Base-by-base conservation (phyloP, 2,329 filamentous ascomycete species). In the Zalaria obscura region DNA sequence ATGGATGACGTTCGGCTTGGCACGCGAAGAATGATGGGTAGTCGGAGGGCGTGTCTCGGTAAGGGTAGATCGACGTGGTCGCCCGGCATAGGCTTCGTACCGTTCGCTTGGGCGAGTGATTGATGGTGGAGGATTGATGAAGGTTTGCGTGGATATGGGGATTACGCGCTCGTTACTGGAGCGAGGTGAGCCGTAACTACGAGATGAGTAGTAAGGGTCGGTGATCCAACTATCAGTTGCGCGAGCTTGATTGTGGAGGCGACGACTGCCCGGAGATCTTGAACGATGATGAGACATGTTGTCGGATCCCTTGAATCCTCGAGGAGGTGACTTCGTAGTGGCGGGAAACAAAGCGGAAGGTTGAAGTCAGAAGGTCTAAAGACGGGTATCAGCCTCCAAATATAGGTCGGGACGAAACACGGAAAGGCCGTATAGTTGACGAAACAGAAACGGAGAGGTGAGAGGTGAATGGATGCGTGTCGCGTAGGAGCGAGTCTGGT, bases 51-150 rank as follows among this genome's bases (percentile, higher is more conserved):
- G 48, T 8, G 61, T 57, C 5, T 65, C 62, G 31, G 56, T 58
- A 35, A 64, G 47, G 2, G 66, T 69, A 35, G 64, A 66, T 5
- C 66, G 56, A 29, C 67, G 61, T 4, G 66, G 65, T 43, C 67
- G 57, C 36, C 64, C 61, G 5, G 59, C 55, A 54, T 68, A 68
- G 5, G 61, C 54, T 47, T 67, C 65, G 50, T 63, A 63, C 39
- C 60, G 61, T 50, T 54, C 42, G 39, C 45, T 55, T 36, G 45
- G 34, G 25, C 35, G 35, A 49, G 4, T 57, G 55, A 33, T 44
- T 40, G 25, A 43, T 35, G 35, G 31, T 43, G 35, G 40, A 27
- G 52, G 44, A 41, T 51, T 56, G 45, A 59, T 47, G 50, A 52
- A 61, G 9, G 57, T 59, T 41, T 58, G 51, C 3, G 55, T 55